These are phyloP conservation scores for Neoboletus magnificus DNA, from an alignment of 768 basidiomycete species.

Conservation along the genomic window DNA sequence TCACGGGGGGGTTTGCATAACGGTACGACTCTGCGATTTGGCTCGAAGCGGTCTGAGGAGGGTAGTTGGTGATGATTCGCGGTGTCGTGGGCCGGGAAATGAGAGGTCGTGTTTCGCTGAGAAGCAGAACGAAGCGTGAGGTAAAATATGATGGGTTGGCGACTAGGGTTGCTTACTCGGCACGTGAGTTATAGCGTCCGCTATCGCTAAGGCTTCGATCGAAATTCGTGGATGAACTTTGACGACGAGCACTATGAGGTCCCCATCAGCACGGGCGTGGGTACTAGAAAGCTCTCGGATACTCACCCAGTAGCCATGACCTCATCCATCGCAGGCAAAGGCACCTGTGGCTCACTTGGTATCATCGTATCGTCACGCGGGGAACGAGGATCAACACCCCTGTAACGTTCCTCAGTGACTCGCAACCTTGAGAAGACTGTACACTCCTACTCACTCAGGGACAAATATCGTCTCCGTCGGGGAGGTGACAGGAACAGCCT, in stretches of 20 bases:
- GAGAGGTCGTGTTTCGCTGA: conserved; percentile 55
- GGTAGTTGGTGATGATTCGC: conserved; percentile 24
- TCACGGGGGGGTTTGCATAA: conserved; percentile 16
- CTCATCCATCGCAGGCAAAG: conserved; percentile 35
- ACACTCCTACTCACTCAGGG: conserved; percentile 23
- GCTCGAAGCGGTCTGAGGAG: conserved; percentile 16
- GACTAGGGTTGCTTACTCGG: conserved; percentile 24
- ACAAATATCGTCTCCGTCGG: conserved; percentile 30
- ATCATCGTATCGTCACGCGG: conserved; percentile 30
- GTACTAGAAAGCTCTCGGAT: neutral
- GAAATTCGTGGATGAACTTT: conserved; percentile 16
- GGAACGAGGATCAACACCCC: conserved; percentile 28
- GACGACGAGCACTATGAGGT: conserved; percentile 14
- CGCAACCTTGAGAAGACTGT: neutral
- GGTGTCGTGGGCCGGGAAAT: conserved; percentile 38
- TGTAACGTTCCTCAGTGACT: conserved; percentile 1
- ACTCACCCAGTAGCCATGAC: conserved; percentile 27
- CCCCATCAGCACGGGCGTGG: neutral
- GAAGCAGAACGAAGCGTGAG: neutral
- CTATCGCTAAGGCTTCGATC: conserved; percentile 16
- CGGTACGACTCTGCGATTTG: conserved; percentile 27
- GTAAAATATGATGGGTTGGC: no score
- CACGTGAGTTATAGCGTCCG: conserved; percentile 8
- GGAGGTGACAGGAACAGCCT: conserved; percentile 16
- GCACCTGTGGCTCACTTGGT: conserved; percentile 26